Percentiles rank a stretch among this genome's conserved stretches.
phyloP scores from a whole-genome alignment of 73 alveolate species.

The Symbiodinium natans region DNA sequence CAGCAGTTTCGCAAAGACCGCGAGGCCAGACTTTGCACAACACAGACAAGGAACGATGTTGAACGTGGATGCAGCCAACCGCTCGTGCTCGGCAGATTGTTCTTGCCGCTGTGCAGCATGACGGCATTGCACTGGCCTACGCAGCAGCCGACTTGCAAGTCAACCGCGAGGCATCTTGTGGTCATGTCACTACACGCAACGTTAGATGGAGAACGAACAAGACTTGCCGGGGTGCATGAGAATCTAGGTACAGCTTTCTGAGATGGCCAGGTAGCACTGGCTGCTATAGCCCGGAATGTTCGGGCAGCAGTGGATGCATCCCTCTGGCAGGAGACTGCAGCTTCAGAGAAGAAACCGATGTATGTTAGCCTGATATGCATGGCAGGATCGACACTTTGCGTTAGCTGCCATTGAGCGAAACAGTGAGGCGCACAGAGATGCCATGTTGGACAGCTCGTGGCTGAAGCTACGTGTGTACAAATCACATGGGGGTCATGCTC shows the following conservation, averaged over 20 bases:
- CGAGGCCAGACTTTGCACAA: slow-evolving; percentile 17
- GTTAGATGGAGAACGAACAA: too few relatives aligned
- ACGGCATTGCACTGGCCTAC: slow-evolving; percentile 73
- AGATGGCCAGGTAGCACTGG: slow-evolving; percentile 38
- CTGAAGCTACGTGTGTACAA: too few relatives aligned
- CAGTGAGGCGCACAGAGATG: slow-evolving; percentile 32
- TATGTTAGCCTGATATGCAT: too few relatives aligned
- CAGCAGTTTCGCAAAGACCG: slow-evolving; percentile 80
- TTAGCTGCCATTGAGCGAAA: slow-evolving; percentile 68
- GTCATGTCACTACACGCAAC: not conserved
- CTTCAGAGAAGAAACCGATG: too few relatives aligned
- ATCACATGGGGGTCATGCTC: too few relatives aligned
- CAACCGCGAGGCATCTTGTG: slow-evolving; percentile 47
- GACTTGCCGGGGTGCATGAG: too few relatives aligned
- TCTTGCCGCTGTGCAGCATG: slow-evolving; percentile 77
- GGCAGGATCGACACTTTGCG: slow-evolving; percentile 61
- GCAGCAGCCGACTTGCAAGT: slow-evolving; percentile 73
- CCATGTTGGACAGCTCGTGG: too few relatives aligned
- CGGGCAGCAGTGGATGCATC: slow-evolving; percentile 44
- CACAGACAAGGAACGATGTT: too few relatives aligned
- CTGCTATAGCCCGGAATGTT: slow-evolving; percentile 77
- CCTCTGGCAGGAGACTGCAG: slow-evolving; percentile 33
- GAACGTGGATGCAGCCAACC: not conserved
- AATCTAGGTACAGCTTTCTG: too few relatives aligned
- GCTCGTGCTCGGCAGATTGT: not conserved